Conservation (phyloP, 139 green algal genomes). For the Pycnococcus provasolii region DNA sequence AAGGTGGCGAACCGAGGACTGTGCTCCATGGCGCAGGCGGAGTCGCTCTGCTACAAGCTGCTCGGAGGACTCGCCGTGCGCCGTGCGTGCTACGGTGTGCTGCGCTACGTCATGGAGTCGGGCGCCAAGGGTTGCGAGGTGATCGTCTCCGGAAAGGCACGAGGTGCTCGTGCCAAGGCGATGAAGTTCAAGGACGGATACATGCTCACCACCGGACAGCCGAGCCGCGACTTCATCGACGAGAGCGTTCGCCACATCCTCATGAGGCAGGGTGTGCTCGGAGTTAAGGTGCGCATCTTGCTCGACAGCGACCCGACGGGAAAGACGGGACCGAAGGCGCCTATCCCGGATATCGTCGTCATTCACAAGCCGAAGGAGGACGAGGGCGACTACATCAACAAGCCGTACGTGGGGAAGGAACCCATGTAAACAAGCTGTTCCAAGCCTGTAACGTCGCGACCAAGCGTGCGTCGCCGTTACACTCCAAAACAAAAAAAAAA, state of each 20-base stretch:
- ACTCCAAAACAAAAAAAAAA: too few relatives aligned
- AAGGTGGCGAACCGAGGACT: conserved; percentile 95
- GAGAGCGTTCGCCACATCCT: conserved; percentile 88
- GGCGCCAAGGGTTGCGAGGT: conserved; percentile 99
- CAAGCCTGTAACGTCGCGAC: neutral
- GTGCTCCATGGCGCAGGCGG: conserved; percentile 93
- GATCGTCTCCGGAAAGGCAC: conserved; percentile 95
- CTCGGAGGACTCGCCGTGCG: conserved; percentile 92
- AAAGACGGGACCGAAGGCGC: conserved; percentile 77
- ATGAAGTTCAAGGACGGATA: conserved; percentile 99
- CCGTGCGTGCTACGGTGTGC: conserved; percentile 96
- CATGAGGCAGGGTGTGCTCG: conserved; percentile 91
- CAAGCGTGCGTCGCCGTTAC: neutral
- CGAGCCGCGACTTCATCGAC: conserved; percentile 85
- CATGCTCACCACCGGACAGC: conserved; percentile 85
- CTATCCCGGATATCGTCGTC: conserved; percentile 90
- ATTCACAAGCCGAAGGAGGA: conserved; percentile 82
- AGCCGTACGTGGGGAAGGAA: conserved; percentile 28
- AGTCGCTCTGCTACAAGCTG: conserved; percentile 99
- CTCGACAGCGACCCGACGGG: conserved; percentile 92
- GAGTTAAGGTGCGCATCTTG: conserved; percentile 90
- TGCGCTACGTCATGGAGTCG: conserved; percentile 98
- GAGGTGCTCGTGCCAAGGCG: conserved; percentile 90
- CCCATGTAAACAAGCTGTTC: conserved; percentile 8
- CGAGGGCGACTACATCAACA: conserved; percentile 30